Base-by-base conservation (phyloP, 2,329 filamentous ascomycete genomes). In the Xylaria sp. region DNA sequence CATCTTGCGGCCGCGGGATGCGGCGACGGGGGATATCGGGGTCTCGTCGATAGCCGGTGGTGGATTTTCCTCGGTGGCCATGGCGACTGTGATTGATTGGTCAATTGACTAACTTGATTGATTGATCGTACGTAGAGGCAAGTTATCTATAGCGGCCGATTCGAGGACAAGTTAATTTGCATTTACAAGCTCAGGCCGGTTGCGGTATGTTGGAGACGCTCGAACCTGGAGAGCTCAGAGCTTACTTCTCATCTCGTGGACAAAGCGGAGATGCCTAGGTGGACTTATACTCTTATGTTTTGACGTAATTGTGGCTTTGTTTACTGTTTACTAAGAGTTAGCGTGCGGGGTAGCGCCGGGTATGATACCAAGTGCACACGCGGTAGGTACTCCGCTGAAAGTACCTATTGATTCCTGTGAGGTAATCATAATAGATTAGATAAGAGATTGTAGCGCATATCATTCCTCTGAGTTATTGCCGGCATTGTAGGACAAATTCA, bases 11-110 rank as follows among this genome's bases (percentile, higher is more conserved):
- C 78, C 82, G 28, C 81, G 77, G 61, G 78, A 74, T 60, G 85
- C 82, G 51, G 84, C 84, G 71, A 84, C 82, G 68, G 86, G 87
- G 49, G 84, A 86, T 80, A 91, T 87, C 72, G 87, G 83, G 15
- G 85, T 85, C 72, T 88, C 82, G 77, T 91, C 89, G 72, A 90
- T 78, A 46, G 73, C 26, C 40, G 68, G 57, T 42, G 67, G 59
- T 46, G 68, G 59, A 11, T 67, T 72, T 66, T 71, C 73, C n/a
- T 78, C 70, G 59, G 78, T 74, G 65, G 80, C 77, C 80, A 82
- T 82, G 67, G 54, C 51, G 59, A 58, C 20, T 48, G 44, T 20
- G 59, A 11, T 31, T 17, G 48, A 15, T 38, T 17, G 48, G 15
- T 17, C 26, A 33, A 53, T 53, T n/a, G 49, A n/a, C 17, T 33